Conservation (phyloP, 78 protist genomes). For the Parvularia atlantis region DNA sequence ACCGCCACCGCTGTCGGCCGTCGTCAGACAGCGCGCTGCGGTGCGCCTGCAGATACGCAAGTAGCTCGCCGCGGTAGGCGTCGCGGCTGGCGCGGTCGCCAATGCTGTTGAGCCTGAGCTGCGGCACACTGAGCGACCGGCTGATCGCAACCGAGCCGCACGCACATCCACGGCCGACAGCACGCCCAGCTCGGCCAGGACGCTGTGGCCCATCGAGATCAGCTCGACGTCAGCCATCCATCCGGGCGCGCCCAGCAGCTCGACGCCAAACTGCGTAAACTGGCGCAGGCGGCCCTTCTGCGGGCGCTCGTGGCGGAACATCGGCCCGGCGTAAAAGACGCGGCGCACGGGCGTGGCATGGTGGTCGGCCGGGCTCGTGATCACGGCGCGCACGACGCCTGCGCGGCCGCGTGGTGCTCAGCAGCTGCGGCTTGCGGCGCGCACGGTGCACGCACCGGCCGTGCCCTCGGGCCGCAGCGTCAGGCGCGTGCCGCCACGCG, state of each 20-base stretch:
- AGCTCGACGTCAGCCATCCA: not conserved
- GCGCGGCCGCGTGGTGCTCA: no score
- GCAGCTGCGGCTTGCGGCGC: no score
- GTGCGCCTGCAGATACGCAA: no score
- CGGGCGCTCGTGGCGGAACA: conserved; percentile 60
- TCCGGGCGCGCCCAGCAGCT: not conserved
- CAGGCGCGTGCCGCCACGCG: not conserved
- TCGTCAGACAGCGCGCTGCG: no score
- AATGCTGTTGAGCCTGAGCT: no score
- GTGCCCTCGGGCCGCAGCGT: conserved; percentile 55
- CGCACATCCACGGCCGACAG: not conserved
- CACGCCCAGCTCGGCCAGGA: no score
- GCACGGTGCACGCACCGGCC: conserved; percentile 27
- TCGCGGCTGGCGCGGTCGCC: no score
- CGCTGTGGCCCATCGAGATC: not conserved
- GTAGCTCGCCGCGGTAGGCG: no score
- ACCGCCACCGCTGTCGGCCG: no score
- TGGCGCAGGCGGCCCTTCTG: conserved; percentile 49
- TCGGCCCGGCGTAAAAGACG: conserved; percentile 43
- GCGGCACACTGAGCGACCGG: no score
- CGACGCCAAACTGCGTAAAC: conserved; percentile 41
- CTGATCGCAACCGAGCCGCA: not conserved
- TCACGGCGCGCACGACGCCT: not conserved
- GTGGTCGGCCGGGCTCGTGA: not conserved
- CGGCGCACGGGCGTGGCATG: not conserved